These are phyloP conservation scores for Barnettozyma pratensis DNA, from an alignment of 805 yeast species.

Conservation along the genomic window DNA sequence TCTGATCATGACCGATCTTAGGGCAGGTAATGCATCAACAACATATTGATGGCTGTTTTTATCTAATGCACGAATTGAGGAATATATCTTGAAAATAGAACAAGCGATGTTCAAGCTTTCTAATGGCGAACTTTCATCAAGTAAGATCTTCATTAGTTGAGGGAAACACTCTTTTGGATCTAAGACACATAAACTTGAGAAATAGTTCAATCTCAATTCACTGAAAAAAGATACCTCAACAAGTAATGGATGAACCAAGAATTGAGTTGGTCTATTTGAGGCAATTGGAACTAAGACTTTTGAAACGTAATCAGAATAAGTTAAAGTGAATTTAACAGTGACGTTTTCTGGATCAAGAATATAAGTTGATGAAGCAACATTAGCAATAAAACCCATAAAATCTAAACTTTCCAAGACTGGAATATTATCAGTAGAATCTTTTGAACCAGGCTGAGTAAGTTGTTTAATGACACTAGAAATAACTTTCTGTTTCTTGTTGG, in stretches of 20 bases:
- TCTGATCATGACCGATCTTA: slow-evolving; percentile 26
- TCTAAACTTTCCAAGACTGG: slow-evolving; percentile 25
- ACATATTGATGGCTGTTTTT: slow-evolving; percentile 24
- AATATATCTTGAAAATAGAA: slow-evolving; percentile 32
- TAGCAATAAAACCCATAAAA: slow-evolving; percentile 28
- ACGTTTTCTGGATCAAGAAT: slow-evolving; percentile 22
- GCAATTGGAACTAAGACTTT: slow-evolving; percentile 21
- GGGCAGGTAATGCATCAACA: slow-evolving; percentile 24
- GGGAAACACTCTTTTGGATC: slow-evolving; percentile 18
- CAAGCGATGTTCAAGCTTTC: slow-evolving; percentile 30
- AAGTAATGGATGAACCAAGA: slow-evolving; percentile 8
- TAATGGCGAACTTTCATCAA: slow-evolving; percentile 28
- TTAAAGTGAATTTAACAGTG: slow-evolving; percentile 26
- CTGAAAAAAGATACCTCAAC: slow-evolving; percentile 21
- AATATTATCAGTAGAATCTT: slow-evolving; percentile 20
- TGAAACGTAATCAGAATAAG: slow-evolving; percentile 16
- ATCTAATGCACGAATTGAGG: slow-evolving; percentile 26
- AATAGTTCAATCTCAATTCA: slow-evolving; percentile 28
- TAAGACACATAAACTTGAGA: slow-evolving; percentile 22
- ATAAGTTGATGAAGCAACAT: slow-evolving; percentile 29
- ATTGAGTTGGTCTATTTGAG: slow-evolving; percentile 13
- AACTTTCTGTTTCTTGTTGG: slow-evolving; percentile 21
- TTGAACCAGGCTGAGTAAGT: slow-evolving; percentile 12
- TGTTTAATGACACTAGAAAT: slow-evolving; percentile 15
- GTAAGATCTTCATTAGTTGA: slow-evolving; percentile 16